Evolutionary conservation across 495 filamentous ascomycete species (phyloP).

Genomic region (Rostrohypoxylon terebratum): DNA sequence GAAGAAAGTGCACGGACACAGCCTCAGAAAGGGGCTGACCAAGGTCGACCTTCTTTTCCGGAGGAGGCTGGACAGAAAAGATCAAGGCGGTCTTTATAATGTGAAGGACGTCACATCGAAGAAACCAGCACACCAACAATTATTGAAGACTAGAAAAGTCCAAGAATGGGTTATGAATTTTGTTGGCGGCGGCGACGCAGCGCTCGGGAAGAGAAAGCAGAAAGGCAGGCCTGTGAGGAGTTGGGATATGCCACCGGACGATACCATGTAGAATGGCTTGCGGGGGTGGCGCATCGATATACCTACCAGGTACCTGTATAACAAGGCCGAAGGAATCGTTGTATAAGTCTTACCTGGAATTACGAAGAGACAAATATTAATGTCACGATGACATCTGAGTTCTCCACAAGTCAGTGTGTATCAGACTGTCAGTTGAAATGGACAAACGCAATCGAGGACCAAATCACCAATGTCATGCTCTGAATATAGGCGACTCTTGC

Average conservation of each 20-base stretch:
- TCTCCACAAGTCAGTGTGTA: not conserved
- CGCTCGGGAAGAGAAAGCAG: conserved; percentile 44
- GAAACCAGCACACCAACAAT: conserved; percentile 58
- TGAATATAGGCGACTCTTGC: not conserved
- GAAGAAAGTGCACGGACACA: conserved; percentile 81
- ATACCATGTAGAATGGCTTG: conserved; percentile 37
- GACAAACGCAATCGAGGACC: not conserved
- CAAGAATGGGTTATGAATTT: conserved; percentile 80
- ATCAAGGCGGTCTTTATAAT: conserved; percentile 58
- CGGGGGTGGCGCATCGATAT: not conserved
- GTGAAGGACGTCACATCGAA: conserved; percentile 52
- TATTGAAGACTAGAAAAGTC: conserved; percentile 74
- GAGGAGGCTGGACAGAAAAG: conserved; percentile 54
- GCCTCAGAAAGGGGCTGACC: conserved; percentile 75
- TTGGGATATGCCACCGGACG: conserved; percentile 49
- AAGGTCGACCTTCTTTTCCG: conserved; percentile 75
- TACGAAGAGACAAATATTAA: no score
- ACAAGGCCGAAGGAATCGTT: no score
- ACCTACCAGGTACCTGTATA: no score
- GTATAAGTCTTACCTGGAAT: no score
- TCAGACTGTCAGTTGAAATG: not conserved
- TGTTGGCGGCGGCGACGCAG: conserved; percentile 61
- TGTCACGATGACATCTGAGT: not conserved
- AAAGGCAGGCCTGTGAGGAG: conserved; percentile 39
- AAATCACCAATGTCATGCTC: no score